Percentiles rank a stretch among this genome's conserved stretches.
Evolutionary conservation across 2,329 filamentous ascomycete genomes (phyloP).

Genomic region (Botrytis byssoidea): DNA sequence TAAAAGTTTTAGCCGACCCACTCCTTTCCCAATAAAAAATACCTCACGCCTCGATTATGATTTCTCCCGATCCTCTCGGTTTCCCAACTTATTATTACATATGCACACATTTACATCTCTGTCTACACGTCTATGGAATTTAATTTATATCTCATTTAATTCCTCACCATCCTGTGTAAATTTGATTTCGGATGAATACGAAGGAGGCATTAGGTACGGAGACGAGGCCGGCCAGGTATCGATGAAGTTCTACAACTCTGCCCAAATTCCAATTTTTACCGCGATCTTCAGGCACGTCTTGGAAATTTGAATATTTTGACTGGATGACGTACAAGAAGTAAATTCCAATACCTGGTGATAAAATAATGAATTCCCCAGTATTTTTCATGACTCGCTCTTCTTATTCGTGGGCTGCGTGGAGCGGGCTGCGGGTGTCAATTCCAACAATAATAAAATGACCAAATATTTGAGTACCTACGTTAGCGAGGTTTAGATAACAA

Average conservation of each 20-base stretch:
- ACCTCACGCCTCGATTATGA: constrained; percentile 4
- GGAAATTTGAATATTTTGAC: not conserved
- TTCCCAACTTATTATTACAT: not conserved
- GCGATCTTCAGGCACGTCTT: not conserved
- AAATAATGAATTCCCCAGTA: not conserved
- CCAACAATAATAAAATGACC: not conserved
- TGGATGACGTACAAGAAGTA: not conserved
- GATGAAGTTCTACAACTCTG: not conserved
- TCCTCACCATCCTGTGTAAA: not conserved
- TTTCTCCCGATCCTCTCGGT: not conserved
- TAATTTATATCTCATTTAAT: not conserved
- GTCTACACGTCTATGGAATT: not conserved
- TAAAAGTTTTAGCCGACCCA: constrained; percentile 1
- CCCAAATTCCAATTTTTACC: not conserved
- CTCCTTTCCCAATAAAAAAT: not conserved
- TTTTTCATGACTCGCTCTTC: not conserved
- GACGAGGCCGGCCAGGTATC: not conserved
- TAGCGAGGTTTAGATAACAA: not conserved
- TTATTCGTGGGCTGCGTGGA: not conserved
- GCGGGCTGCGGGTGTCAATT: not conserved
- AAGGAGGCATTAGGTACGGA: not conserved
- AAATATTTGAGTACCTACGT: not conserved
- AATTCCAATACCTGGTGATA: not conserved
- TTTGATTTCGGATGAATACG: not conserved
- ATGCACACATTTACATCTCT: not conserved